Percentiles rank a stretch among this genome's conserved stretches.
These are phyloP conservation scores for Colletotrichum sp. DNA, from an alignment of 2,329 filamentous ascomycete species.

Conservation along the genomic window DNA sequence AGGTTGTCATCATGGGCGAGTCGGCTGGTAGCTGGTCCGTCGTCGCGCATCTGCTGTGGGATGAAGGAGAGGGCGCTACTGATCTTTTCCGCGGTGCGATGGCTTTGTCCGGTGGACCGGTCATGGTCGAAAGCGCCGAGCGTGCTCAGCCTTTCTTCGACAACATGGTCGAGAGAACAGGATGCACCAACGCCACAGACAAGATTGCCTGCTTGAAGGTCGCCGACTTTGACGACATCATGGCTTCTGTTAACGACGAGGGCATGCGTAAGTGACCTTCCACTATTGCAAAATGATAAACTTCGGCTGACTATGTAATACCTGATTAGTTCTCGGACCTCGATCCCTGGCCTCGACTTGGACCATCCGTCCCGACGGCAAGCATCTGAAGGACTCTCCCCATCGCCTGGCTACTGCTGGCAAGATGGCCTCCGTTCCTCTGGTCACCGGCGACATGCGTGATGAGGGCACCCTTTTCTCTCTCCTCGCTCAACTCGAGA, in stretches of 20 bases:
- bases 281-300: background rate
- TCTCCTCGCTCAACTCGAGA: slow-evolving; percentile 33
- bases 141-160: background rate
- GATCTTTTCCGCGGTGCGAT: slow-evolving; percentile 68
- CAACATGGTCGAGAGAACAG: background rate
- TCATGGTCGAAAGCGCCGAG: slow-evolving; percentile 2
- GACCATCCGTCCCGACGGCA: background rate
- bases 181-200: background rate
- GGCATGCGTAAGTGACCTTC: background rate
- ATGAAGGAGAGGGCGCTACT: slow-evolving; percentile 64
- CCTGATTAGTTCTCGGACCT: background rate
- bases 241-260: background rate
- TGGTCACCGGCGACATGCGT: slow-evolving; percentile 69
- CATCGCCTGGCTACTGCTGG: background rate
- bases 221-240: background rate
- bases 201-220: slow-evolving; percentile 5
- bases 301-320: background rate
- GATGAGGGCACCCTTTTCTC: slow-evolving; percentile 71
- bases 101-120: slow-evolving; percentile 54
- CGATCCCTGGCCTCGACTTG: background rate
- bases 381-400: background rate
- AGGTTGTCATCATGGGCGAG: slow-evolving; percentile 36
- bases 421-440: slow-evolving; percentile 48
- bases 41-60: slow-evolving; percentile 45
- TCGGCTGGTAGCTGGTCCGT: slow-evolving; percentile 32